Base-by-base conservation (phyloP, 148 eudicot genomes). In the Nepenthes gracilis region DNA sequence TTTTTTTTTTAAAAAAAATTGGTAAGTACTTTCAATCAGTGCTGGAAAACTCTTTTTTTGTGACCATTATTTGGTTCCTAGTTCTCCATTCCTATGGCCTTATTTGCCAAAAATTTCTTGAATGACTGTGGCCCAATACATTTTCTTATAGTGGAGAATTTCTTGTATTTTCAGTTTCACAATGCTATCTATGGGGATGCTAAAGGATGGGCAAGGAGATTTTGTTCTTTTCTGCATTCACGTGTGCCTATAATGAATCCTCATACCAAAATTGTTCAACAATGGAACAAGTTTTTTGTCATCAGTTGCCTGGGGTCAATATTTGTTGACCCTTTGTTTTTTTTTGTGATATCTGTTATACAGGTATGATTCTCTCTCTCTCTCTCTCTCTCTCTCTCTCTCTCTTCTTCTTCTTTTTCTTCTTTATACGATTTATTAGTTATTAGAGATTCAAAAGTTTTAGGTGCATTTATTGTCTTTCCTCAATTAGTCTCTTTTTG, bases 271-370 rank as follows among this genome's bases (percentile, higher is more conserved):
- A 51, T 65, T 61, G 82, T 89, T 67, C 93, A 83, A 67, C 55
- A 50, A 65, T 89, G 93, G 93, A 89, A 80, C 75, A 80, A 81
- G 61, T 81, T 89, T 70, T 81, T 89, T 47, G 84, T 76, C 65
- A 76, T 80, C 70, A 80, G 84, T 60, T 85, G 87, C 64, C 73
- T 89, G 13, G 50, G 81, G 58, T 82, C 96, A 10, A 78, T 85
- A 59, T 89, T 89, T 65, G 36, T 85, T n/a, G 96, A 89, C 77
- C 96, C 96, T 2, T 54, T 89, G 53, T 89, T 89, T 79, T 89
- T 89, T 78, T 83, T 81, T 55, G 67, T 85, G 74, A 67, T 88
- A 35, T 75, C 77, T 2, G 83, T 72, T 33, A 60, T 60, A 9
- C 4, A 81, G 88, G 88, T 81, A 75, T 62, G 6, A 13, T 34